Evolutionary conservation across 2,329 filamentous ascomycete species (phyloP).

Genomic region (Neurospora sp.): DNA sequence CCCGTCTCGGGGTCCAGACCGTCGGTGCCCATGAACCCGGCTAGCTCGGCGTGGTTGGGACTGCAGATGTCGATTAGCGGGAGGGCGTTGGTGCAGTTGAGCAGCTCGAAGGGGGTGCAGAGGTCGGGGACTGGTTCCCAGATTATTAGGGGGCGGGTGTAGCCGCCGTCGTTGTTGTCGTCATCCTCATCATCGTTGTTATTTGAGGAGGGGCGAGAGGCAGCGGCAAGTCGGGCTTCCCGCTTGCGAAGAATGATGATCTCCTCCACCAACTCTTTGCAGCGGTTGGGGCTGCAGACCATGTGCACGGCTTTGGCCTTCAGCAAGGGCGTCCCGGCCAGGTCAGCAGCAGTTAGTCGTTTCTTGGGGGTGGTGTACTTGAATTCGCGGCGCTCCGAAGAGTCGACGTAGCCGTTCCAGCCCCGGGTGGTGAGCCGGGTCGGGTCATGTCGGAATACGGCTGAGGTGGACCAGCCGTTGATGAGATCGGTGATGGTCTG

Average conservation of each 20-base stretch:
- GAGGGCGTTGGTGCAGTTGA: slow-evolving; percentile 54
- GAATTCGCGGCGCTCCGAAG: slow-evolving; percentile 64
- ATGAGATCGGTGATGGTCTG: slow-evolving; percentile 52
- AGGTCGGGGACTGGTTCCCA: slow-evolving; percentile 95
- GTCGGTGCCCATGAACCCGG: slow-evolving; percentile 64
- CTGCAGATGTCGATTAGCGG: slow-evolving; percentile 54
- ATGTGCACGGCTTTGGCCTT: slow-evolving; percentile 74
- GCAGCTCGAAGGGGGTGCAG: slow-evolving; percentile 60
- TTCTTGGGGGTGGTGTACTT: slow-evolving; percentile 81
- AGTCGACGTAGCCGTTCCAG: slow-evolving; percentile 80
- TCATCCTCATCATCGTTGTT: slow-evolving; percentile 13
- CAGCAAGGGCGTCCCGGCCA: slow-evolving; percentile 53
- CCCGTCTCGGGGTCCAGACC: slow-evolving; percentile 46
- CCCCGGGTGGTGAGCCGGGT: slow-evolving; percentile 72
- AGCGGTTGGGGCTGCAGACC: slow-evolving; percentile 71
- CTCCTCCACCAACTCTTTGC: slow-evolving; percentile 63
- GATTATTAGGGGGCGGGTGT: slow-evolving; percentile 62
- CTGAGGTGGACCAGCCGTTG: slow-evolving; percentile 65
- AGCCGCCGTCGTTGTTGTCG: slow-evolving; percentile 13
- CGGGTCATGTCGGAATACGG: slow-evolving; percentile 55
- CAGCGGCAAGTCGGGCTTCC: background rate
- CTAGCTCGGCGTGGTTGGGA: slow-evolving; percentile 87
- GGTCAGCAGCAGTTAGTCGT: slow-evolving; percentile 63
- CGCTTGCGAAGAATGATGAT: slow-evolving; percentile 51
- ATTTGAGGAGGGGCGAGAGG: background rate